A percentile compares a stretch with the other conserved stretches of the same genome.
These are phyloP conservation scores for Ophiostoma piceae DNA, from an alignment of 2,329 filamentous ascomycete genomes.

Conservation along the genomic window DNA sequence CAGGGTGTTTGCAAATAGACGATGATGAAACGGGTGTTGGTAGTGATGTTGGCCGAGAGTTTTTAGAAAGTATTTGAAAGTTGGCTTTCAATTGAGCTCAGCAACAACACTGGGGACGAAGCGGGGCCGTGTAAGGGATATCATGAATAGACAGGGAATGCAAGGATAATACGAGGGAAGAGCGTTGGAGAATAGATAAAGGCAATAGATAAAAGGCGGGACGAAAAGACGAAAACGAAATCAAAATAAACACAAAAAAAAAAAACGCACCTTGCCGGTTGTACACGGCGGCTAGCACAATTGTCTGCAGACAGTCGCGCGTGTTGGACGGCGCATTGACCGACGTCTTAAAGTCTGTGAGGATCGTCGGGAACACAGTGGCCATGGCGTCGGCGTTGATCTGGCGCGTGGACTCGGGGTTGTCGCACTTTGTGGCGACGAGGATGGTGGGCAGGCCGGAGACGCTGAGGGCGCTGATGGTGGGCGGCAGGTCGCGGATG, in stretches of 20 bases:
- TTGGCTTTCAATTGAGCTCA: no score
- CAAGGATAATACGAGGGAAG: not conserved
- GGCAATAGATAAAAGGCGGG: not conserved
- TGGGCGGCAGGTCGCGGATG: constrained; percentile 66
- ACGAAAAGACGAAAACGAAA: not conserved
- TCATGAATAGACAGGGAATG: not conserved
- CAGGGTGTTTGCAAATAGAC: not conserved
- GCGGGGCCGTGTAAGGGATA: not conserved
- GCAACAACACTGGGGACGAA: not conserved
- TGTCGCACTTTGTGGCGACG: constrained; percentile 86
- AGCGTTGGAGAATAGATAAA: no score
- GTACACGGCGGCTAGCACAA: constrained; percentile 66
- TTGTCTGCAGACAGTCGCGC: constrained; percentile 67
- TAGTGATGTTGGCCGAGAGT: not conserved
- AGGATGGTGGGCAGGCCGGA: constrained; percentile 71
- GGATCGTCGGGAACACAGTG: constrained; percentile 60
- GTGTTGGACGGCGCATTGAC: constrained; percentile 64
- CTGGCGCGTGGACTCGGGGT: constrained; percentile 62
- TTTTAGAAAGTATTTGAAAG: not conserved
- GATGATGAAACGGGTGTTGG: not conserved
- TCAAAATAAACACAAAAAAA: constrained; percentile 12
- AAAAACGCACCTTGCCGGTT: constrained; percentile 55
- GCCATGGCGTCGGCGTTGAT: constrained; percentile 63
- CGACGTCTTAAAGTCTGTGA: constrained; percentile 70
- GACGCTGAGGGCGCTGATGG: constrained; percentile 67